Base-by-base conservation (phyloP, 352 stramenopile species). In the Globisporangium abappressorium region DNA sequence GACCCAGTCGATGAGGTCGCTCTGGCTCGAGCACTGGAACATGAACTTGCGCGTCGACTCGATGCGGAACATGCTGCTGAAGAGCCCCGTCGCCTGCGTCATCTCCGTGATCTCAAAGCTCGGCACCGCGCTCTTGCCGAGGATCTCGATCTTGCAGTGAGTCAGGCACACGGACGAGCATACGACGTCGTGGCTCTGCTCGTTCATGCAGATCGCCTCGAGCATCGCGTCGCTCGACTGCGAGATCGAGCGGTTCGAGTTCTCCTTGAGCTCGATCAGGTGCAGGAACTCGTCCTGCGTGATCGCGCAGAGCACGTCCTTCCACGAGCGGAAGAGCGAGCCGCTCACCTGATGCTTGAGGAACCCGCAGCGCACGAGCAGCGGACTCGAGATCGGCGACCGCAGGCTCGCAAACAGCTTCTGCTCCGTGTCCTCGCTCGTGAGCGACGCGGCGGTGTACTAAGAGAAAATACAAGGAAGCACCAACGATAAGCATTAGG, bases 1-100 rank as follows among this genome's bases (percentile, higher is more conserved):
- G 22, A 93, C 81, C 87, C 87, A 95, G 55, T 93, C 87, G 66
- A 95, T 84, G 5, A 95, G 66, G 59, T 95, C 85, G 58, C 70
- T 82, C 58, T 93, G 87, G 62, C 62, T 90, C n/a, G 81, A 65
- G 68, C 87, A 95, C 72, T 95, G 84, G 70, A 95, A 95, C 22
- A 80, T 88, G 67, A 93, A 81, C 49, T 85, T 91, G 64, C 84
- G 82, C 12, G 80, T 85, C 2, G 71, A 72, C 38, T 86, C 86
- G 28, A 90, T 77, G 36, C 83, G 71, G 56, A 94, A 82, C 71
- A 94, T 81, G 55, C 68, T 82, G 68, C 84, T 78, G 33, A 92
- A 71, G 34, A 92, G 65, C 1, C 84, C 83, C 12, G 84, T 87
- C 0, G 78, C 72, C 11, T 76, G 69, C 67, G 66, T 89, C 54